Base-by-base conservation (phyloP, 371 early-diverging fungal species). In the Funneliformis caledonium region DNA sequence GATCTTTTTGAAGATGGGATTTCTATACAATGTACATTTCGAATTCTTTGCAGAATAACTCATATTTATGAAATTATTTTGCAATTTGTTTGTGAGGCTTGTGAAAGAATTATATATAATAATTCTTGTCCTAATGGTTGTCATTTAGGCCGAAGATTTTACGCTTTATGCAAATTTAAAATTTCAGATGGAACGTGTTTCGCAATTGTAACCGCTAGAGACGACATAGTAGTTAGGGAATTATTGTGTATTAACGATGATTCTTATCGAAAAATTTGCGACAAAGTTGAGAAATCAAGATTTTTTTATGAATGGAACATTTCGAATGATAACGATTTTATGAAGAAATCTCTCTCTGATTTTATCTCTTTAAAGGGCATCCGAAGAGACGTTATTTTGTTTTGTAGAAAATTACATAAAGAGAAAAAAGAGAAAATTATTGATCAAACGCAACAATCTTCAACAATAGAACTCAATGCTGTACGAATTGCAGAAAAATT, bases 41-140 rank as follows among this genome's bases (percentile, higher is more conserved):
- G 72, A 43, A n/a, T 70, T n/a, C 47, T 12, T 70, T 70, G 72
- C 43, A 70, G 22, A 43, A 70, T 70, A n/a, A 47, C 4, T 22
- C 14, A 45, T 11, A 11, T 70, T 22, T 70, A 42, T 42, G 42
- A 70, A 42, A 22, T 47, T 42, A 42, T 43, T 11, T 11, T 70
- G 43, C 22, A 47, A 47, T 42, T 45, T 33, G 5, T 45, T 31
- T 70, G 72, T 70, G 47, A 47, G 9, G 42, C 42, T n/a, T 70
- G 72, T 43, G 72, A 70, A 70, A 10, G 19, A 42, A 47, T 42
- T 47, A 33, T 70, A 42, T 22, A 70, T 31, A 16, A 70, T 47
- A 22, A 42, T 42, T 45, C 3, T 70, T 47, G 47, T 22, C 72
- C 72, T 33, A 45, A 47, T 70, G n/a, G 16, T 16, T 42, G 72